Conservation (phyloP, 2,329 filamentous ascomycete genomes). For the Fusarium torulosum region DNA sequence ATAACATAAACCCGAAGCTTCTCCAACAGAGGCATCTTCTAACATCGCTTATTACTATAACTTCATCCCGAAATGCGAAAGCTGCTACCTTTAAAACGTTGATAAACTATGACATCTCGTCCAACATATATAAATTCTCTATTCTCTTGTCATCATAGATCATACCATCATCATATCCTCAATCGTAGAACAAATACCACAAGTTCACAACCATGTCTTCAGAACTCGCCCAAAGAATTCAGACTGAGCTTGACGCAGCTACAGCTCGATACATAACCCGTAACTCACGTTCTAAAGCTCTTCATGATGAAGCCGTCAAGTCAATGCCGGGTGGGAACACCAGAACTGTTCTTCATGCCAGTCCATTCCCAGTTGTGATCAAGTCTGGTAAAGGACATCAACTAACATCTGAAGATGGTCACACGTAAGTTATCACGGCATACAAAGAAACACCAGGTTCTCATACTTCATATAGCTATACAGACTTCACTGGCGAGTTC, state of each 20-base stretch:
- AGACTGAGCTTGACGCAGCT: conserved; percentile 51
- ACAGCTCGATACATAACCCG: conserved; percentile 51
- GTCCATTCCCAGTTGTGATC: conserved; percentile 60
- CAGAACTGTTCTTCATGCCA: conserved; percentile 58
- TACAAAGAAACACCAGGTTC: background rate
- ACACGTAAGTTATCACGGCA: conserved; percentile 44
- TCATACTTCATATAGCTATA: conserved; percentile 56
- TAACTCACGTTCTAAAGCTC: conserved; percentile 55
- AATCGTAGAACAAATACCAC: background rate
- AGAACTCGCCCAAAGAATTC: conserved; percentile 38
- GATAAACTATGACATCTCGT: background rate
- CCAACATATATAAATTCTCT: background rate
- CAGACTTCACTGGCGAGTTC: conserved; percentile 73
- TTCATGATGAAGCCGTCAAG: conserved; percentile 55
- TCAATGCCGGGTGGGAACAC: conserved; percentile 62
- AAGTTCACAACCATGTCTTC: conserved; percentile 29
- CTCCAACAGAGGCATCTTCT: background rate
- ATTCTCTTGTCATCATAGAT: background rate
- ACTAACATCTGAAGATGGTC: conserved; percentile 58
- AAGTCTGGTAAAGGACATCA: conserved; percentile 53
- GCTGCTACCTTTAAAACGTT: background rate
- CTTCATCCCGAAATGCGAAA: conserved; percentile 30
- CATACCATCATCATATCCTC: background rate
- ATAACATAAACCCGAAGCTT: conserved; percentile 28
- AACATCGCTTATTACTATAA: background rate